Conservation (phyloP, 345 rosid species). For the Brassica rapa region DNA sequence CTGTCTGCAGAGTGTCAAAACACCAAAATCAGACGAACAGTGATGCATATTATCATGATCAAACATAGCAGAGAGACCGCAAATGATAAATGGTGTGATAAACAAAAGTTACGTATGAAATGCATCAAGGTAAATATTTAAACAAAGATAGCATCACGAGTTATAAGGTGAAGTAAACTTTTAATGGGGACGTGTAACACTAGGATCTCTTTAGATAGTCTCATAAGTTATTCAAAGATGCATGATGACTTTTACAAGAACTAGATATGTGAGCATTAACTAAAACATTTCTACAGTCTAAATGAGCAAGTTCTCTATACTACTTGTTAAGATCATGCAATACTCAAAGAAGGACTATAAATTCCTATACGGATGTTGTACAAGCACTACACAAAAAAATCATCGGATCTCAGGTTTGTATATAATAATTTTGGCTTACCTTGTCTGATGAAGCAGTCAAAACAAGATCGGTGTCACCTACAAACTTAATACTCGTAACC, state of each 20-base stretch:
- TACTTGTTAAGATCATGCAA: slow-evolving; percentile 1
- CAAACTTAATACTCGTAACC: slow-evolving; percentile 44
- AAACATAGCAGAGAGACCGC: slow-evolving; percentile 2
- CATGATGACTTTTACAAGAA: neutral
- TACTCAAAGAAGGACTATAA: neutral
- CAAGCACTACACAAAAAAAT: neutral
- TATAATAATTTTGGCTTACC: slow-evolving; percentile 43
- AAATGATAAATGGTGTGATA: neutral
- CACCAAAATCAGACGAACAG: neutral
- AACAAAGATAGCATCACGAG: neutral
- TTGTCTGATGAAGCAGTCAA: slow-evolving; percentile 89
- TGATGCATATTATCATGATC: neutral
- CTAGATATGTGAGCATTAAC: neutral
- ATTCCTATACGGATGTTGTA: neutral
- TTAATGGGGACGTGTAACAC: neutral
- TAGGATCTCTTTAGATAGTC: neutral
- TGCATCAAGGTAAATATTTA: slow-evolving; percentile 5
- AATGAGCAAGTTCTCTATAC: neutral
- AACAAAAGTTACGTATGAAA: neutral
- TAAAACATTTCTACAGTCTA: too few species aligned
- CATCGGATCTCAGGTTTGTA: neutral
- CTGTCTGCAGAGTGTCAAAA: slow-evolving; percentile 64
- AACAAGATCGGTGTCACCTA: slow-evolving; percentile 50
- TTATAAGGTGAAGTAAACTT: neutral
- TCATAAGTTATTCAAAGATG: slow-evolving; percentile 1